These are phyloP conservation scores for Mortierella polycephala DNA, from an alignment of 371 early-diverging fungal species.

Conservation along the genomic window DNA sequence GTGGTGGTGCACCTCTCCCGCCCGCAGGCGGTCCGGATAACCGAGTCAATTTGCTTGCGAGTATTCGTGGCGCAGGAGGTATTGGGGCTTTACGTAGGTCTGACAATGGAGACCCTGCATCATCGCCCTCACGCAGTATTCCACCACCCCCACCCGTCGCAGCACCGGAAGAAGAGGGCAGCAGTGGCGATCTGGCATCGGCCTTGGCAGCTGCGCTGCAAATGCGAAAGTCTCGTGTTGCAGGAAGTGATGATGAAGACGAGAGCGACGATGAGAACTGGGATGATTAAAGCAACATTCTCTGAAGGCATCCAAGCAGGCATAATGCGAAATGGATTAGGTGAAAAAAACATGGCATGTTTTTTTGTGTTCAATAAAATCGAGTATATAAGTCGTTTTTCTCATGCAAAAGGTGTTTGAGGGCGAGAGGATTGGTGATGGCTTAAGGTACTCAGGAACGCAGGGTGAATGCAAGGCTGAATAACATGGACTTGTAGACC, in stretches of 20 bases:
- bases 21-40: constrained; percentile 25
- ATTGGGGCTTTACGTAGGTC: constrained; percentile 57
- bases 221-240: constrained; percentile 42
- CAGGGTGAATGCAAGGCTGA: too few species aligned
- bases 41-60: constrained; percentile 57
- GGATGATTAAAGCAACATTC: constrained; percentile 24
- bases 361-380: too few species aligned
- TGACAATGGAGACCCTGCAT: constrained; percentile 19
- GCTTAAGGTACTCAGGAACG: too few species aligned
- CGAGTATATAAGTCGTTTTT: too few species aligned
- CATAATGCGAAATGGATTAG: too few species aligned
- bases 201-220: constrained; percentile 38
- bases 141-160: constrained; percentile 18
- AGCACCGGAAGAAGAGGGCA: constrained; percentile 30
- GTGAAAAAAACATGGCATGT: too few species aligned
- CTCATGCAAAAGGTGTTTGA: too few species aligned
- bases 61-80: constrained; percentile 63
- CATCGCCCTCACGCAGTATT: constrained; percentile 23
- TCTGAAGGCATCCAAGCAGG: too few species aligned
- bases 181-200: constrained; percentile 39
- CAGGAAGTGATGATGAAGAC: constrained; percentile 54
- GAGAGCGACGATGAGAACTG: constrained; percentile 53
- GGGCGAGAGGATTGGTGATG: too few species aligned
- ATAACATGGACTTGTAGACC: too few species aligned
- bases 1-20: constrained; percentile 38